These are phyloP conservation scores for Prunus armeniaca DNA, from an alignment of 306 rosid genomes.

Conservation along the genomic window DNA sequence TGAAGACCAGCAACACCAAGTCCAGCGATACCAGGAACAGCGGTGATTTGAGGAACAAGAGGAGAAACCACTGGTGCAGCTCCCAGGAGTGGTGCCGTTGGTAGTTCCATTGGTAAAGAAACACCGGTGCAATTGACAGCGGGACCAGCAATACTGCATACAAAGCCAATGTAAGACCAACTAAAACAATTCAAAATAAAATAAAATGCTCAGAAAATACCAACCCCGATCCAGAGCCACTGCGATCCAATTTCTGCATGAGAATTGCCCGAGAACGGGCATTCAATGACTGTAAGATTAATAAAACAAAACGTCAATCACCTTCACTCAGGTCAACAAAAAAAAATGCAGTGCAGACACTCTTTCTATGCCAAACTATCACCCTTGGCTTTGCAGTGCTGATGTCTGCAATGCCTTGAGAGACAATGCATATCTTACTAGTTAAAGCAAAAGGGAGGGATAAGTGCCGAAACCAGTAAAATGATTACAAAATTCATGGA, in stretches of 20 bases:
- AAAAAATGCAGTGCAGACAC: not conserved
- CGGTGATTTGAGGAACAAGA: slow-evolving; percentile 41
- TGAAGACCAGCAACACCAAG: slow-evolving; percentile 59
- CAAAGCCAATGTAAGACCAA: slow-evolving; percentile 27
- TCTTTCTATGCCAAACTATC: too few relatives aligned
- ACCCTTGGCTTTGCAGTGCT: too few relatives aligned
- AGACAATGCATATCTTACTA: too few relatives aligned
- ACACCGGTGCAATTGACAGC: slow-evolving; percentile 46
- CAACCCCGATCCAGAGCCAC: slow-evolving; percentile 71
- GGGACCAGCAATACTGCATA: slow-evolving; percentile 63
- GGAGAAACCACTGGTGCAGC: slow-evolving; percentile 35
- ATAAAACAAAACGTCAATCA: slow-evolving; percentile 14
- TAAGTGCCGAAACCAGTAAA: not conserved
- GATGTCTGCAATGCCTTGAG: too few relatives aligned
- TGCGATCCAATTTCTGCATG: slow-evolving; percentile 96
- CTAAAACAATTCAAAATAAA: slow-evolving; percentile 12
- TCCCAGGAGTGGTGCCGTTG: slow-evolving; percentile 43
- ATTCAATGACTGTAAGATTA: slow-evolving; percentile 66
- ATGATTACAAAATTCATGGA: not conserved
- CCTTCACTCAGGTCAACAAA: not conserved
- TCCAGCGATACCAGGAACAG: slow-evolving; percentile 55
- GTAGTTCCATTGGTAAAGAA: slow-evolving; percentile 48
- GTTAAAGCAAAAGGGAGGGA: not conserved
- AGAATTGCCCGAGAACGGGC: slow-evolving; percentile 85
- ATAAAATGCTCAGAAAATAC: slow-evolving; percentile 22